These are phyloP conservation scores for Pythium pyrilobum DNA, from an alignment of 352 stramenopile genomes.

Conservation along the genomic window DNA sequence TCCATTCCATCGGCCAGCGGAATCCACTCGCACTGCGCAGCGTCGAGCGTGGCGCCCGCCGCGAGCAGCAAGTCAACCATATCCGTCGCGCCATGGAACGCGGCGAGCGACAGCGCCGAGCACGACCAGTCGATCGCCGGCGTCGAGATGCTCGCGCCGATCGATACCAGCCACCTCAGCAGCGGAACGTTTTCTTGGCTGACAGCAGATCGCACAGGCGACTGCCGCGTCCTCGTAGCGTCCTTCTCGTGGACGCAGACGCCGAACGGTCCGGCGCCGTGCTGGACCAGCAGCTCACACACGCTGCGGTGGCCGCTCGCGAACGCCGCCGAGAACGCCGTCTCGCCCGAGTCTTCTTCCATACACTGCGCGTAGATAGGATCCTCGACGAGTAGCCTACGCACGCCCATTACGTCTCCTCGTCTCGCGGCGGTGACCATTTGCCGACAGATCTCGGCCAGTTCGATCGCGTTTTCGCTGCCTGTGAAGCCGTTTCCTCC, in stretches of 20 bases:
- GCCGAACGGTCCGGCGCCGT: not conserved
- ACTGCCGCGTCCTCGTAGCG: not conserved
- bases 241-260: not conserved
- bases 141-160: not conserved
- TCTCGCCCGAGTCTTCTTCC: not conserved
- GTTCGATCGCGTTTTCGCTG: not conserved
- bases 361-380: not conserved
- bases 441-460: no score
- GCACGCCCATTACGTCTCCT: not conserved
- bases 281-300: not conserved
- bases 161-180: conserved; percentile 1
- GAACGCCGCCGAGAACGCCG: conserved; percentile 9
- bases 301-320: not conserved
- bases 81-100: not conserved
- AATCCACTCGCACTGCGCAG: not conserved
- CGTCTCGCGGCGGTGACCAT: not conserved
- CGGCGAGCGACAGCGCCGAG: conserved; percentile 1
- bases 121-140: not conserved
- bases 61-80: not conserved
- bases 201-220: not conserved
- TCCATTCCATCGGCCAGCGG: not conserved
- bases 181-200: conserved; percentile 1
- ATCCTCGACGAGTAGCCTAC: not conserved
- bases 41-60: not conserved
- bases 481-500: not conserved